Evolutionary conservation across 495 filamentous ascomycete genomes (phyloP), one percentile per base, ranked within the genome.

Genomic region (Tuber brumale): DNA sequence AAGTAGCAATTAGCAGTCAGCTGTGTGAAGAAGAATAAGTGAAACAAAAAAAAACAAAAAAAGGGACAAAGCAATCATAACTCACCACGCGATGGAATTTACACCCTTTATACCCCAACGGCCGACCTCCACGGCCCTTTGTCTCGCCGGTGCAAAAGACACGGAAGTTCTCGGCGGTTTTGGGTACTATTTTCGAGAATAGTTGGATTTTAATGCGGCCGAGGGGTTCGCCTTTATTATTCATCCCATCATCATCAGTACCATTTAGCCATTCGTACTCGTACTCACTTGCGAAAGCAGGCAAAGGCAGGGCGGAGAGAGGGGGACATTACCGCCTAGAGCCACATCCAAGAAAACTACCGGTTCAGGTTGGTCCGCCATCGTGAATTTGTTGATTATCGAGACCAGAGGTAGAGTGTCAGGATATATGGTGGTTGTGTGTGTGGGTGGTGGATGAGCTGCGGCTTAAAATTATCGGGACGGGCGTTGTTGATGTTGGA

Each of bases 141-240:
- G 87, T 91, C 85, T 98, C 95, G 76, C 95, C 96, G 0, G 94
- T 98, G 85, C 96, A 98, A 85, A 96, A 97, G 83, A 96, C 93
- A 21, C 95, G 92, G 84, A 99, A 97, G 85, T 99, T 98, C 85
- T 97, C 95, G 27, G 95, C 94, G 9, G 95, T 98, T 76, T 90
- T 89, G 44, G 95, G 96, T 0, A 92, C 92, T 12, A 90, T 86
- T 82, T 95, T 87, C 66, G 91, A 90, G 87, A 94, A 97, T 76
- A 99, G 91, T 84, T 97, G 93, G 84, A 99, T 94, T 81, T 94
- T 95, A 78, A 99, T 90, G 44, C 95, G 91, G 75, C 96, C 96
- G 31, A 99, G 89, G 37, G 93, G 90, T 80, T 97, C 94, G 57
- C 94, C 95, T 97, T 66, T 31, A 18, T 66, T 31, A 18, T 66